Evolutionary conservation across 768 basidiomycete genomes (phyloP), one percentile per base, ranked within the genome.

Genomic region (Pleurotus tuber-regium): DNA sequence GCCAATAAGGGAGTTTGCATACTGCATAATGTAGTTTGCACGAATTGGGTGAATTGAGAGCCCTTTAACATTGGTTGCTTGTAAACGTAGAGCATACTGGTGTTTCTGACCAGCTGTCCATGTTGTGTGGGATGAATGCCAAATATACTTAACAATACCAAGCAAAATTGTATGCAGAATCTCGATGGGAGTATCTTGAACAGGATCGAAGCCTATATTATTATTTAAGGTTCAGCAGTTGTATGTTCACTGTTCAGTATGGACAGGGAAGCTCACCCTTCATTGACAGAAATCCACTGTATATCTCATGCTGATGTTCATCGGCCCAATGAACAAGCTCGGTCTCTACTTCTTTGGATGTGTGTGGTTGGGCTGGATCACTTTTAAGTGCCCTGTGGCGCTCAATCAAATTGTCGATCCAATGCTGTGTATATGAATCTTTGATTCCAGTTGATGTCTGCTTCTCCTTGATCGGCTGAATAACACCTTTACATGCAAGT

Each of bases 91-190:
- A 0, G 64, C 47, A 43, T 69, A 74, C 0, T 59, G 43, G 5
- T 56, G 52, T 39, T 70, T 58, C 21, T 68, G 54, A 3, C 44
- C 51, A 2, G 55, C 47, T 5, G 57, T 66, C 70, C 69, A 72
- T 2, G 51, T n/a, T 4, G 63, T 66, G 43, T 70, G 63, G 0
- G 65, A 60, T 5, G 52, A 51, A 54, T 71, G 66, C 76, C 74
- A 79, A 0, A 65, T 26, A 58, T 77, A 77, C 53, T 77, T 77
- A 24, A 68, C 63, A 25, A 71, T 50, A 0, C 76, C 75, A 12
- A 77, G 66, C 1, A 77, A 61, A 25, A 72, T 62, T 1, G 73
- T 74, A 51, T 79, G 76, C 1, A 79, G 66, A 5, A 77, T 60
- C 60, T 78, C 75, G 6, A 74, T 61, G 1, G 74, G 70, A 1